Evolutionary conservation across 441 rosid species (phyloP), one percentile per base, ranked within the genome.

Genomic region (Francoa sonchifolia): DNA sequence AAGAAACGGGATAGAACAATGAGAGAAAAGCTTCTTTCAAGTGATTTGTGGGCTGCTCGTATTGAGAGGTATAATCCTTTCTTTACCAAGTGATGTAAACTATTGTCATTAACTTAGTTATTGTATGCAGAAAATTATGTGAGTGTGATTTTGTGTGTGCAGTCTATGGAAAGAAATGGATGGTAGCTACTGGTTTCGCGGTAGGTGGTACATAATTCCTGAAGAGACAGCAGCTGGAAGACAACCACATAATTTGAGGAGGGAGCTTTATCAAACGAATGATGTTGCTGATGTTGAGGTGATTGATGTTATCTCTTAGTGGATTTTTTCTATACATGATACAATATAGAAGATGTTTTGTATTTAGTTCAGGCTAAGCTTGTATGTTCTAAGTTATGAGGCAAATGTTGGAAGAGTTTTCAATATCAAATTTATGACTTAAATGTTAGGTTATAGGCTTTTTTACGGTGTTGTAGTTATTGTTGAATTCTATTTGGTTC

Each of bases 201-300:
- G 74, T 31, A 72, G 48, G 11, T 90, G 95, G 99, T 90, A 79
- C 53, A 62, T 82, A 5, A 86, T 86, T 45, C 96, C 95, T 1
- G 99, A 86, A 67, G 95, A 86, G 67, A 82, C 99, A 40, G 78
- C 74, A 27, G 55, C 77, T 3, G 95, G 95, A 33, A 67, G 99
- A 31, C 95, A 82, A 63, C 50, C 69, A 2, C 99, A 86, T 67
- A 90, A 80, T 19, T 47, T 86, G 43, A 82, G 57, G 42, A 72
- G 99, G 28, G 99, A 90, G 67, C 72, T 90, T 59, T 90, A 86
- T 63, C 33, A 52, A 25, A 71, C 95, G 1, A 90, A 78, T 50
- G 90, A 86, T 60, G 78, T 69, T 53, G 80, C 87, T 40, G 85
- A 82, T 55, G 57, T 74, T 22, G 96, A 86, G 94, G 94, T 81